Evolutionary conservation across 108 stramenopile genomes (phyloP).

Genomic region (Cyclotella baltica): DNA sequence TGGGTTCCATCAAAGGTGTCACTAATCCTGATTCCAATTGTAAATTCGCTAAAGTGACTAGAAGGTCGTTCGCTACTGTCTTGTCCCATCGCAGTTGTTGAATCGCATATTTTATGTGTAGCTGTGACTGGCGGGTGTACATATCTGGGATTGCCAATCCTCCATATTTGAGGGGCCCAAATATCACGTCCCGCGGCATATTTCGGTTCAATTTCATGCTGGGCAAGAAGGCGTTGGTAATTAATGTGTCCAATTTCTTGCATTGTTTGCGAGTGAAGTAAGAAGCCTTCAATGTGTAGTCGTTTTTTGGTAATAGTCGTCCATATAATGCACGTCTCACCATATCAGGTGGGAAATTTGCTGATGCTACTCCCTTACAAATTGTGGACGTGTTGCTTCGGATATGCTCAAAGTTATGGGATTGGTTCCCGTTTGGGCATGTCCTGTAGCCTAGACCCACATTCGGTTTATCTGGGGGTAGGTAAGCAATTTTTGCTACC

Average conservation of each 20-base stretch:
- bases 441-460: background rate
- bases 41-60: background rate
- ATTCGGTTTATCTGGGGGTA: background rate
- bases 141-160: constrained; percentile 4
- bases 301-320: background rate
- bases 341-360: background rate
- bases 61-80: constrained; percentile 16
- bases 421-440: background rate
- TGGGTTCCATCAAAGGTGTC: background rate
- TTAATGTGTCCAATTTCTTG: background rate
- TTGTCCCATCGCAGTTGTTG: constrained; percentile 10
- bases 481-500: background rate
- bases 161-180: background rate
- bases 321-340: background rate
- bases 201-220: constrained; percentile 4
- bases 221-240: background rate
- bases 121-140: background rate
- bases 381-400: background rate
- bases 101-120: background rate
- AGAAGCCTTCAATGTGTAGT: background rate
- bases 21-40: background rate
- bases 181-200: background rate
- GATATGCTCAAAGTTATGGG: background rate
- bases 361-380: background rate
- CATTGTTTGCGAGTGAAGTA: background rate